These are phyloP conservation scores for Dioscorea zingiberensis DNA, from an alignment of 106 monocot species.

Conservation along the genomic window DNA sequence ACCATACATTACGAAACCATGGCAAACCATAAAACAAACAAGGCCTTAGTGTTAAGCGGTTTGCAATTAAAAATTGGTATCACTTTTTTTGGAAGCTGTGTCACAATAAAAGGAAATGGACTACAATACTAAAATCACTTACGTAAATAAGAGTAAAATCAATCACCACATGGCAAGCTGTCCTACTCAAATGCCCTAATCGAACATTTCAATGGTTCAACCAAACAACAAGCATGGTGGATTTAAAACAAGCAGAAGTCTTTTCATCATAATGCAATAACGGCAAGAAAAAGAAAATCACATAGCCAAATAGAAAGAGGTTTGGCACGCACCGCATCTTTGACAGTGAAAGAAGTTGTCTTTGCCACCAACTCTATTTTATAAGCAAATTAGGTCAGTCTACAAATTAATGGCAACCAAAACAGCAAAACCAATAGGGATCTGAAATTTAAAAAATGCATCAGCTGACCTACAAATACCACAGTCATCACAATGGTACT, in stretches of 20 bases:
- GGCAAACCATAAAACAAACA: too few species aligned
- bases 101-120: too few species aligned
- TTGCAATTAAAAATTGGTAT: too few species aligned
- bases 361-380: constrained; percentile 53
- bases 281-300: not conserved
- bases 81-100: too few species aligned
- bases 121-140: too few species aligned
- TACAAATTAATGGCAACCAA: too few species aligned
- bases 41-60: too few species aligned
- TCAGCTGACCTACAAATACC: constrained; percentile 66
- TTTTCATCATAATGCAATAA: not conserved
- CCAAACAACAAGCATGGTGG: too few species aligned
- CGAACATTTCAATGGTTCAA: too few species aligned
- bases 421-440: not conserved
- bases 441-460: not conserved
- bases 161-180: not conserved
- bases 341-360: constrained; percentile 79
- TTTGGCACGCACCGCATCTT: constrained; percentile 51
- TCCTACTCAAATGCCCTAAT: too few species aligned
- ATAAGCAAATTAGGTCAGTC: not conserved
- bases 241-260: not conserved
- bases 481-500: constrained; percentile 76
- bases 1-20: too few species aligned
- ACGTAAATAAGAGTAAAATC: not conserved
- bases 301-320: too few species aligned